Percentiles rank a stretch among this genome's conserved stretches.
Conservation (phyloP, 1,284 basidiomycete species). For the Earliella scabrosa region DNA sequence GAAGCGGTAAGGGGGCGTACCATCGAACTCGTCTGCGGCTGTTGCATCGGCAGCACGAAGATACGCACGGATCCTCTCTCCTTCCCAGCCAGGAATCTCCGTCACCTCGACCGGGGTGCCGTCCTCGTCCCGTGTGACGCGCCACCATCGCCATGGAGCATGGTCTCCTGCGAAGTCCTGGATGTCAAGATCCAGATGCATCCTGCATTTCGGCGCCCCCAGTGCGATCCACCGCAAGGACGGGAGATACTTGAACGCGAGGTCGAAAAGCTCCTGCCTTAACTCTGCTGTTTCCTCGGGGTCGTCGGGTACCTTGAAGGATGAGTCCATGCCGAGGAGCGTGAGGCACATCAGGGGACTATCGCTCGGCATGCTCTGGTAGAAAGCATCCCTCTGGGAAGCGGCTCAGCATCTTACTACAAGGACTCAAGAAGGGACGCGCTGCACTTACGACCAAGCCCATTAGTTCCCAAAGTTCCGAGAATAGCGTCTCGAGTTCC, state of each 20-base stretch:
- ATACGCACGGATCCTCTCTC: slow-evolving; percentile 5
- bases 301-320: too few relatives aligned
- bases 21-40: not conserved
- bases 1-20: too few relatives aligned
- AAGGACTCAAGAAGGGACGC: not conserved
- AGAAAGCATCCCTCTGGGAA: not conserved
- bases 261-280: not conserved
- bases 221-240: slow-evolving; percentile 4
- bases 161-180: not conserved
- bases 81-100: slow-evolving; percentile 14
- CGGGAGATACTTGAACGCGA: not conserved
- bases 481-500: too few relatives aligned
- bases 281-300: not conserved
- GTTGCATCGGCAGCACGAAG: slow-evolving; percentile 1
- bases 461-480: too few relatives aligned
- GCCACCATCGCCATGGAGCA: slow-evolving; percentile 14
- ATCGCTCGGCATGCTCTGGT: not conserved
- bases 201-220: not conserved
- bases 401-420: not conserved
- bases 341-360: not conserved
- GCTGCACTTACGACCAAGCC: too few relatives aligned
- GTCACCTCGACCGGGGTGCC: not conserved
- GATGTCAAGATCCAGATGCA: not conserved
- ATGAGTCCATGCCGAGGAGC: not conserved
- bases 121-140: not conserved